Evolutionary conservation across 176 grass and related monocot genomes (phyloP), one percentile per base, ranked within the genome.

Genomic region (Tillandsia leiboldiana): DNA sequence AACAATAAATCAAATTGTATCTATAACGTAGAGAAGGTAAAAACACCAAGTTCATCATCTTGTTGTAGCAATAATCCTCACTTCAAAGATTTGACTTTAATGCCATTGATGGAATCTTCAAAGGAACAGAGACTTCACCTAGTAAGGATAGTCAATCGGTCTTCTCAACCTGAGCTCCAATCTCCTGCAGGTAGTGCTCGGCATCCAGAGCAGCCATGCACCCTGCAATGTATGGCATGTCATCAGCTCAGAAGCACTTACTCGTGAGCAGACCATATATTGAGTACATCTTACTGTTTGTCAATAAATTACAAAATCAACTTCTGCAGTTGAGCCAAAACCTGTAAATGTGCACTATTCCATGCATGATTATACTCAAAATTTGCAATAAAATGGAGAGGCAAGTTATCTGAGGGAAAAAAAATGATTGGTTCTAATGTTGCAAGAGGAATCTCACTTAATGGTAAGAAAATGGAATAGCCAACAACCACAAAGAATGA

Each of bases 161-260:
- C 79, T 92, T 88, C 42, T 75, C 87, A 47, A 90, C 82, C 77
- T 88, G 86, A 75, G 87, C 72, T 69, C 87, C 90, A 69, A 94
- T 53, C 75, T 88, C 84, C 69, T 94, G 95, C 64, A 99, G 82
- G 66, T 94, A 94, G 80, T 99, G 95, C 53, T 94, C 95, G 13
- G 95, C 95, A 84, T 99, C 95, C 78, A 94, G 70, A 51, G 95
- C 95, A 14, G 95, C 95, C 95, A 90, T 99, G 80, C 95, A 99
- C 52, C 95, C 95, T 99, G 66, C 54, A 76, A 66, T 26, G 22
- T 2, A 28, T 2, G 50, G 27, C 26, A 63, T 33, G 6, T 15
- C 5, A 2, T 57, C 8, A 57, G 53, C 17, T 5, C 53, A 61
- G 56, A 61, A 61, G 56, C 17, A 61, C 17, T 9, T 7, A 20